phyloP scores from a whole-genome alignment of 2,329 filamentous ascomycete species.

The Bipolaris zeicola region DNA sequence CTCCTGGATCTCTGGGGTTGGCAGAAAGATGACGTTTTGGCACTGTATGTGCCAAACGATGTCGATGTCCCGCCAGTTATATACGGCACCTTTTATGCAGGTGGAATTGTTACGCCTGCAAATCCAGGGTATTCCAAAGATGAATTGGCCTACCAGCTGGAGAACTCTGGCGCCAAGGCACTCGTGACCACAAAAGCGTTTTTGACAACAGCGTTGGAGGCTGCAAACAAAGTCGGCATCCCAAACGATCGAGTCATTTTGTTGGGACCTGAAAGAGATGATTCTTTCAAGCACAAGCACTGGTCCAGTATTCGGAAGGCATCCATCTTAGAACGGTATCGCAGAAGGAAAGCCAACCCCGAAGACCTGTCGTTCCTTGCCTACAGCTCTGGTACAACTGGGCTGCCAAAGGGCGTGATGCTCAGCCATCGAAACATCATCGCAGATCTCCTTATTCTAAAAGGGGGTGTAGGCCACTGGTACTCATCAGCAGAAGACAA shows the following conservation, averaged over 20 bases:
- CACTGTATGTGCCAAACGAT: constrained; percentile 80
- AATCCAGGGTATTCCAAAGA: constrained; percentile 84
- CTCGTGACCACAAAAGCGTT: constrained; percentile 74
- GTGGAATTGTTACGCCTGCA: constrained; percentile 77
- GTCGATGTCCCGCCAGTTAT: constrained; percentile 78
- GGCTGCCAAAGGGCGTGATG: constrained; percentile 54
- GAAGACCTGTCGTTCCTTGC: constrained; percentile 84
- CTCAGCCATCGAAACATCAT: constrained; percentile 53
- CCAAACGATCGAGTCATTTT: constrained; percentile 73
- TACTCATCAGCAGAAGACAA: constrained; percentile 66
- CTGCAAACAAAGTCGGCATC: constrained; percentile 71
- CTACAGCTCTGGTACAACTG: constrained; percentile 50
- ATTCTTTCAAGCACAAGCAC: constrained; percentile 65
- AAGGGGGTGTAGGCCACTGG: constrained; percentile 81
- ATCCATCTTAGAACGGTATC: constrained; percentile 62
- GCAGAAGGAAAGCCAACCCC: constrained; percentile 63
- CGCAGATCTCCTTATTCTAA: constrained; percentile 80
- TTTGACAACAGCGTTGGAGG: constrained; percentile 67
- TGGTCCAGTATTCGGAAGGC: constrained; percentile 72
- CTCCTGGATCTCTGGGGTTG: constrained; percentile 75
- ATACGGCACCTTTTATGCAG: constrained; percentile 81
- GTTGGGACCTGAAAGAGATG: constrained; percentile 70
- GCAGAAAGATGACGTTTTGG: constrained; percentile 80
- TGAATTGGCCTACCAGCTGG: constrained; percentile 82
- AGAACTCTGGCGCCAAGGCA: constrained; percentile 74